phyloP scores from a whole-genome alignment of 192 early-diverging fungal species.

The Umbelopsis isabellina region DNA sequence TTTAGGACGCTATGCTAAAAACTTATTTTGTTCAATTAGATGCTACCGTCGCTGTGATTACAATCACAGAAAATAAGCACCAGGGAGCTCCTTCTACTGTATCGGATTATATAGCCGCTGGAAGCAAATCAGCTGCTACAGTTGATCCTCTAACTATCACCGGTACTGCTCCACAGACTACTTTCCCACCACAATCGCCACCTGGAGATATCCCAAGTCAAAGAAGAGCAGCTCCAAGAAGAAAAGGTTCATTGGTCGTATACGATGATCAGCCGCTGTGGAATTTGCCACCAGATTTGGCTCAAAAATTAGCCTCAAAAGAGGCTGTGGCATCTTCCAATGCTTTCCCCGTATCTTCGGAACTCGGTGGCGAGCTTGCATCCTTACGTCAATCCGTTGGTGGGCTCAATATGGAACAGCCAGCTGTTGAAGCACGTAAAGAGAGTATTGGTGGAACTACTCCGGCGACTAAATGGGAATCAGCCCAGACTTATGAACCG shows the following conservation, averaged over 20 bases:
- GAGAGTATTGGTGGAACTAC: slow-evolving; percentile 28
- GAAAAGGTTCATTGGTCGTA: slow-evolving; percentile 64
- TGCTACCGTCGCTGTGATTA: slow-evolving; percentile 35
- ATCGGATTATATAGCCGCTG: slow-evolving; percentile 30
- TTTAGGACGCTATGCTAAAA: background rate
- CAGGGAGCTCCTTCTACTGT: slow-evolving; percentile 24
- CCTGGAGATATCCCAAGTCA: slow-evolving; percentile 7
- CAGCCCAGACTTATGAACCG: slow-evolving; percentile 56
- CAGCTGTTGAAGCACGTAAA: background rate
- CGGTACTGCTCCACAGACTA: background rate
- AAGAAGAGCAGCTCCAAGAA: slow-evolving; percentile 38
- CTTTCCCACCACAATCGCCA: background rate
- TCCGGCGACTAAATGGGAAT: slow-evolving; percentile 42
- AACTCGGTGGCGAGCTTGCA: slow-evolving; percentile 13
- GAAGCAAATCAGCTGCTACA: background rate
- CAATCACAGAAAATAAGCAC: slow-evolving; percentile 29
- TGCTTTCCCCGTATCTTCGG: slow-evolving; percentile 5
- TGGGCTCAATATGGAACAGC: background rate
- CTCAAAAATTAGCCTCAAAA: slow-evolving; percentile 16
- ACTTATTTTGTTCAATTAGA: slow-evolving; percentile 15
- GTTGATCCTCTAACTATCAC: background rate
- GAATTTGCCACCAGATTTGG: slow-evolving; percentile 29
- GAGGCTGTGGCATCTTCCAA: background rate
- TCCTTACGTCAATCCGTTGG: background rate
- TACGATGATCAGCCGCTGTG: slow-evolving; percentile 59